These are phyloP conservation scores for Trametes sp. DNA, from an alignment of 1,284 basidiomycete genomes.

Conservation along the genomic window DNA sequence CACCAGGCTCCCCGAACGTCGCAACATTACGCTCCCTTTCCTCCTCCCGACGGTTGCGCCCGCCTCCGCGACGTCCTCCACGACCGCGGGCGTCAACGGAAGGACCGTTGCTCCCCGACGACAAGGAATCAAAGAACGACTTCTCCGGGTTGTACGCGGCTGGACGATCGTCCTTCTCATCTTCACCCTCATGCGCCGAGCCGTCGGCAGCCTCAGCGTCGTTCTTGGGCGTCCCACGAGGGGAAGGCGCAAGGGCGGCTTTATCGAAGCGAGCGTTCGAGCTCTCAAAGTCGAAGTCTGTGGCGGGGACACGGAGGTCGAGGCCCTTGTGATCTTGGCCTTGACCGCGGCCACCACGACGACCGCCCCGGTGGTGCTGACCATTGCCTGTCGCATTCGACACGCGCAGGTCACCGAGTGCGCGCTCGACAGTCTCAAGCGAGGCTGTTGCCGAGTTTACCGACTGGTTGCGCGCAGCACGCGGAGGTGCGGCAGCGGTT, in stretches of 20 bases:
- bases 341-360: constrained; percentile 49
- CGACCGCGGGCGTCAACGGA: constrained; percentile 42
- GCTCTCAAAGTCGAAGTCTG: constrained; percentile 80
- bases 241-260: constrained; percentile 51
- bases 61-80: constrained; percentile 57
- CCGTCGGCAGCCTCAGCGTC: constrained; percentile 38
- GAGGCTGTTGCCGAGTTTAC: constrained; percentile 78
- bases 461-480: constrained; percentile 47
- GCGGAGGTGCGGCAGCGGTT: constrained; percentile 29
- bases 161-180: constrained; percentile 36
- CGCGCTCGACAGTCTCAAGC: constrained; percentile 80
- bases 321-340: constrained; percentile 47
- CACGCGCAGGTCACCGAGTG: constrained; percentile 76
- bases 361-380: constrained; percentile 44
- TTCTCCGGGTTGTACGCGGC: constrained; percentile 74
- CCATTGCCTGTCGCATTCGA: constrained; percentile 39
- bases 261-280: constrained; percentile 83
- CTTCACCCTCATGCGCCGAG: constrained; percentile 28
- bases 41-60: constrained; percentile 75
- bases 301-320: constrained; percentile 57
- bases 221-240: constrained; percentile 36
- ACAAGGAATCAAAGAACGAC: constrained; percentile 82
- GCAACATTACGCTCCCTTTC: constrained; percentile 81
- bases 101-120: constrained; percentile 53
- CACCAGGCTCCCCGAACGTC: constrained; percentile 84